Base-by-base conservation (phyloP, 805 yeast genomes). In the Saturnispora saitoi region DNA sequence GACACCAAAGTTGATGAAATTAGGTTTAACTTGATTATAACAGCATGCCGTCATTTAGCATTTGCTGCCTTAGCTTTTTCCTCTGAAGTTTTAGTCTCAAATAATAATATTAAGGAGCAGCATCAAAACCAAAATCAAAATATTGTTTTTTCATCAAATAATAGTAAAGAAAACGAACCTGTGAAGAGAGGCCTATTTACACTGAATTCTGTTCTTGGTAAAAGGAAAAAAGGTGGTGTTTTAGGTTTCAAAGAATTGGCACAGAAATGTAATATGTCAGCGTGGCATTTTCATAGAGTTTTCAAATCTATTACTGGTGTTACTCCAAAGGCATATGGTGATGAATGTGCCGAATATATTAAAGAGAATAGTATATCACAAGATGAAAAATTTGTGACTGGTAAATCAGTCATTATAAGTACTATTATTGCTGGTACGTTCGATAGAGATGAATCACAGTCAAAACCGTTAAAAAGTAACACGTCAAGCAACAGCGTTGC, bases 201-300 rank as follows among this genome's bases (percentile, higher is more conserved):
- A 12, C 32, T 53, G 31, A 31, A 47, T 14, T 45, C 51, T 41
- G 51, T 51, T 11, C 54, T 55, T 7, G 59, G 61, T 34, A 68
- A 62, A 45, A 72, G 72, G 63, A 73, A 73, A 62, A 72, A 87
- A 64, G 91, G 91, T 17, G 89, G 88, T 38, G 86, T 83, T 10
- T 66, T 83, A 42, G 91, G 90, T 0, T 88, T 88, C 69, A 85
- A 86, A 63, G 95, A 88, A 62, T 72, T 88, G 59, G 96, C 95
- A 8, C 81, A 86, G 19, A 84, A 87, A 60, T 81, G 89, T 9
- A 83, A 83, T 55, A 73, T 88, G 51, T 78, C 87, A 10, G 93
- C 95, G 24, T 88, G 95, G 95, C 96, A 88, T 65, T 88, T 88
- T 66, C 96, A 88, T 70, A 71, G 96, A 45, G 95, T 88, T 22